Conservation (phyloP, 1,284 basidiomycete genomes). For the Inonotus obliquus region DNA sequence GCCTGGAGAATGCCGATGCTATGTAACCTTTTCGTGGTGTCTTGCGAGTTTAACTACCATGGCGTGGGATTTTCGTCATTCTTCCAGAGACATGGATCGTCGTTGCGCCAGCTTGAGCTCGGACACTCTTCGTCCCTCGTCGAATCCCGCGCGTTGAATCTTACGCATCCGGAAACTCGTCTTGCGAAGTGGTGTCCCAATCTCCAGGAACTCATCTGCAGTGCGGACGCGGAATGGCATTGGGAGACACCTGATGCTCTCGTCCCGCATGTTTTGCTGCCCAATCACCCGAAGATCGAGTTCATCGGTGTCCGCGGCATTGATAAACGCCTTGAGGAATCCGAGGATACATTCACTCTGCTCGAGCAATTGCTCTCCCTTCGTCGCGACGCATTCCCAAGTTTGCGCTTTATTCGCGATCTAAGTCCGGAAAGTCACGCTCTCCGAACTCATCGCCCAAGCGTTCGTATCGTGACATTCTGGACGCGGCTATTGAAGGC, state of each 20-base stretch:
- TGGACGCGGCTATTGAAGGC: slow-evolving; percentile 45
- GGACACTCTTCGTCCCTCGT: slow-evolving; percentile 63
- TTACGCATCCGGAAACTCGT: slow-evolving; percentile 33
- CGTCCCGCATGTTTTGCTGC: slow-evolving; percentile 50
- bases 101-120: slow-evolving; percentile 60
- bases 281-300: slow-evolving; percentile 52
- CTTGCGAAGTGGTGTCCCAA: slow-evolving; percentile 63
- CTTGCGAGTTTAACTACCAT: slow-evolving; percentile 63
- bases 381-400: slow-evolving; percentile 58
- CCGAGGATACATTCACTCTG: slow-evolving; percentile 58
- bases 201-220: slow-evolving; percentile 62
- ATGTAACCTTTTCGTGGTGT: slow-evolving; percentile 57
- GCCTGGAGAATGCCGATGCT: slow-evolving; percentile 55
- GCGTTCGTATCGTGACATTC: slow-evolving; percentile 38
- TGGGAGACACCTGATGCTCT: slow-evolving; percentile 59
- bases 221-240: slow-evolving; percentile 72
- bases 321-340: slow-evolving; percentile 50
- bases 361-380: slow-evolving; percentile 59
- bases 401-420: slow-evolving; percentile 57
- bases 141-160: slow-evolving; percentile 47
- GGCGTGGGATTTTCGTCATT: slow-evolving; percentile 57
- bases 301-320: slow-evolving; percentile 71
- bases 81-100: slow-evolving; percentile 57
- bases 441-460: slow-evolving; percentile 28
- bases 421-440: slow-evolving; percentile 35